Base-by-base conservation (phyloP, 441 rosid genomes). In the Eutrema salsugineum region DNA sequence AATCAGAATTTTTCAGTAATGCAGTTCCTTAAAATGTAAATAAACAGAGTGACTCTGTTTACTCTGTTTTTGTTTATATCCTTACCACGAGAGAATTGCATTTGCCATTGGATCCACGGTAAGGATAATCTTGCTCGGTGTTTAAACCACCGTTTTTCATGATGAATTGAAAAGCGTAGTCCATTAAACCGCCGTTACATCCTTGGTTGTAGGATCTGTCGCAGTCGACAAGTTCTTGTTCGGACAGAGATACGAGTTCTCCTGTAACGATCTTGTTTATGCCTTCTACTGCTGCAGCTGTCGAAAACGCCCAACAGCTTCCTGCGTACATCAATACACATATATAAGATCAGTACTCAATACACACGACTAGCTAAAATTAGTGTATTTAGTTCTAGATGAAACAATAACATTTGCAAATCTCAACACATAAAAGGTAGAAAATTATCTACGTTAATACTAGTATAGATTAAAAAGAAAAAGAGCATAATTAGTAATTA, bases 221-320 rank as follows among this genome's bases (percentile, higher is more conserved):
- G 28, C 91, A 89, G 40, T 89, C 94, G 5, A 89, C 88, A 0
- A 89, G 84, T 62, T 89, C 87, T 79, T 89, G 94, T 43, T 89
- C 94, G 0, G 94, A 89, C 35, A 87, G 67, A 39, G 90, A 81
- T 69, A 83, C 35, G 32, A 89, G 70, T 53, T 84, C 83, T 3
- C 94, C 94, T 0, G 90, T 88, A 47, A 85, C 85, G 0, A 88
- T 85, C 83, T 87, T 78, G 81, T 87, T 88, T 60, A 88, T 77
- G 27, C 94, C 90, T 81, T 88, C 94, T 11, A 88, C 87, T 0
- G 90, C 87, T 0, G 86, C 91, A 1, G 80, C 36, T 10, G 91
- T 87, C 11, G 94, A 88, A 60, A 88, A 88, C 14, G 94, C 94
- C 94, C 94, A 88, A 78, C 91, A 88, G 73, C 94, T 88, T 72